Percentiles rank a stretch among this genome's conserved stretches.
phyloP scores from a whole-genome alignment of 2,329 filamentous ascomycete genomes.

The Helotiales sp. region DNA sequence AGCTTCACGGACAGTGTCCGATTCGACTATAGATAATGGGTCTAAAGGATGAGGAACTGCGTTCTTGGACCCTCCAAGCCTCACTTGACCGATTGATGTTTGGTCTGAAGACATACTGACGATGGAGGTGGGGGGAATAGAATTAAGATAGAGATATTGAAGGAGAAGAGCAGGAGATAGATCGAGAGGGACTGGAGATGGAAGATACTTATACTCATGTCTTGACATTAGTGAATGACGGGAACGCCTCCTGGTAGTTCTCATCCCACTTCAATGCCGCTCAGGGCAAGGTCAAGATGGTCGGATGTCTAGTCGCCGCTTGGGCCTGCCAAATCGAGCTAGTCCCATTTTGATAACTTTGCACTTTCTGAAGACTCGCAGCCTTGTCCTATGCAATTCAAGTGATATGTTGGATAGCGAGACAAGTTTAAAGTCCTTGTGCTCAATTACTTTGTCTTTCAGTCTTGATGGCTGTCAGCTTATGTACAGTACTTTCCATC shows the following conservation, averaged over 20 bases:
- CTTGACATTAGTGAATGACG: slow-evolving; percentile 1
- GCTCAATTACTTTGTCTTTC: too few species aligned
- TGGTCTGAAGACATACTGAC: slow-evolving; percentile 17
- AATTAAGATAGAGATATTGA: neutral
- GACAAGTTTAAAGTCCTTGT: too few species aligned
- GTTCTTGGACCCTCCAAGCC: slow-evolving; percentile 4
- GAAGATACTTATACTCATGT: slow-evolving; percentile 2
- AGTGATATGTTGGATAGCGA: too few species aligned
- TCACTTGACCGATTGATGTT: slow-evolving; percentile 8
- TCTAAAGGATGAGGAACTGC: slow-evolving; percentile 46
- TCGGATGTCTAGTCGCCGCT: slow-evolving; percentile 4
- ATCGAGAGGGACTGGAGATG: neutral
- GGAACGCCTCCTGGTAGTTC: neutral
- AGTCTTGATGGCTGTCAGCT: too few species aligned
- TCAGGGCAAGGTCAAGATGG: neutral
- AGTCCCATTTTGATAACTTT: too few species aligned
- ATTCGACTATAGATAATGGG: slow-evolving; percentile 46
- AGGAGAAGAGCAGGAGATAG: neutral
- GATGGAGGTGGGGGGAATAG: neutral
- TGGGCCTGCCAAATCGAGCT: slow-evolving; percentile 2
- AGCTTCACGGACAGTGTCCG: slow-evolving; percentile 50
- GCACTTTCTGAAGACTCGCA: too few species aligned
- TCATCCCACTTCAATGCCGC: slow-evolving; percentile 10
- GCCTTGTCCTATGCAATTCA: too few species aligned
- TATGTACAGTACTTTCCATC: too few species aligned